A percentile compares a stretch with the other conserved stretches of the same genome.
Evolutionary conservation across 768 basidiomycete species (phyloP).

Genomic region (Multifurca ochricompacta): DNA sequence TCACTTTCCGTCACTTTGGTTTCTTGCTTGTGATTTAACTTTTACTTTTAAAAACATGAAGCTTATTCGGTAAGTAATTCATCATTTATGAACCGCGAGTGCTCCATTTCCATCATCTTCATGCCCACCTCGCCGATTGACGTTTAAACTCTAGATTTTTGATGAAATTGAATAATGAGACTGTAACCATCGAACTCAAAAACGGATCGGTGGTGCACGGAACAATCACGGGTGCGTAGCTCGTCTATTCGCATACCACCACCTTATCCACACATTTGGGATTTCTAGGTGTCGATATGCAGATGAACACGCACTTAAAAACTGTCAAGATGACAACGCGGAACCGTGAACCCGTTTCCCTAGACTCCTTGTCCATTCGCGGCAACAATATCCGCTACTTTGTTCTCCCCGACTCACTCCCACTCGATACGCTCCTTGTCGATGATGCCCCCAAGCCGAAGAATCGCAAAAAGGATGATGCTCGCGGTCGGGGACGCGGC

Average conservation of each 20-base stretch:
- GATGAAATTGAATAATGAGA: slow-evolving; percentile 99
- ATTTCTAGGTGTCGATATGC: slow-evolving; percentile 89
- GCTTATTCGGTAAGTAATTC: slow-evolving; percentile 14
- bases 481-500: slow-evolving; percentile 56
- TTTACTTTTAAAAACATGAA: slow-evolving; percentile 5
- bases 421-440: slow-evolving; percentile 91
- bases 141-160: slow-evolving; percentile 57
- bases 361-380: slow-evolving; percentile 89
- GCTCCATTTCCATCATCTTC: neutral
- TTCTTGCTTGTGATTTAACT: neutral
- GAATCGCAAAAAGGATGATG: slow-evolving; percentile 80
- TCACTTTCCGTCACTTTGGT: neutral
- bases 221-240: slow-evolving; percentile 81
- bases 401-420: slow-evolving; percentile 94
- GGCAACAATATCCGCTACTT: slow-evolving; percentile 98
- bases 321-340: slow-evolving; percentile 94
- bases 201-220: slow-evolving; percentile 94
- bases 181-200: slow-evolving; percentile 96
- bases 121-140: neutral
- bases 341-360: slow-evolving; percentile 77
- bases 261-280: neutral
- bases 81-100: neutral
- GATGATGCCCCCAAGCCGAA: slow-evolving; percentile 98
- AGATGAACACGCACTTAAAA: slow-evolving; percentile 99
- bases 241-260: neutral